phyloP scores from a whole-genome alignment of 192 early-diverging fungal genomes.

The Podila clonocystis region DNA sequence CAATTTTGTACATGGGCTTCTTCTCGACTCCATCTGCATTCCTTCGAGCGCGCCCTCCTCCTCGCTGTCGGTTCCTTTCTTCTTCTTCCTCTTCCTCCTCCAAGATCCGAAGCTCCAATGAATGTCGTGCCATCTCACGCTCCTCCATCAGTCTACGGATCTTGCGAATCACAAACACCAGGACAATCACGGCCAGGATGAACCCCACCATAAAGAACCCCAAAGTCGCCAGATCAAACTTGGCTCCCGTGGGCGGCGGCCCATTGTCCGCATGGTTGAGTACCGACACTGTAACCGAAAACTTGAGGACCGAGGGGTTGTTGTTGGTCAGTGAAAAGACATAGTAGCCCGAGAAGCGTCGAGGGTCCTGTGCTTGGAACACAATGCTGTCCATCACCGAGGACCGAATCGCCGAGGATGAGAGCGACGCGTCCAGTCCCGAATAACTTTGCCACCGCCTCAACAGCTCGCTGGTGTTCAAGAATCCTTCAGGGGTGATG shows the following conservation, averaged over 20 bases:
- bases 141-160: slow-evolving; percentile 10
- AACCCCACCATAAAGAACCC: slow-evolving; percentile 35
- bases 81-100: slow-evolving; percentile 32
- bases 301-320: background rate
- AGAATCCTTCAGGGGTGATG: slow-evolving; percentile 13
- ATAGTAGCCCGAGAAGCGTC: slow-evolving; percentile 51
- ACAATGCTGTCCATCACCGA: background rate
- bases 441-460: slow-evolving; percentile 29
- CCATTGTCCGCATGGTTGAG: background rate
- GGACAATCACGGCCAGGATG: slow-evolving; percentile 14
- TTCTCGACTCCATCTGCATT: slow-evolving; percentile 3
- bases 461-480: slow-evolving; percentile 21
- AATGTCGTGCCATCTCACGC: slow-evolving; percentile 7
- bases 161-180: slow-evolving; percentile 14
- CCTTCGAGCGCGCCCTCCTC: background rate
- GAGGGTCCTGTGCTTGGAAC: slow-evolving; percentile 27
- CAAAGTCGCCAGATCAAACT: slow-evolving; percentile 29
- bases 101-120: slow-evolving; percentile 15
- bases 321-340: slow-evolving; percentile 39
- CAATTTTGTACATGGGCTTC: slow-evolving; percentile 36
- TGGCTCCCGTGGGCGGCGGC: background rate
- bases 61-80: slow-evolving; percentile 10
- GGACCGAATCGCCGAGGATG: slow-evolving; percentile 13
- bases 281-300: slow-evolving; percentile 16
- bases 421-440: slow-evolving; percentile 27